Evolutionary conservation across 2,329 filamentous ascomycete genomes (phyloP).

Genomic region (Cercospora sojina): DNA sequence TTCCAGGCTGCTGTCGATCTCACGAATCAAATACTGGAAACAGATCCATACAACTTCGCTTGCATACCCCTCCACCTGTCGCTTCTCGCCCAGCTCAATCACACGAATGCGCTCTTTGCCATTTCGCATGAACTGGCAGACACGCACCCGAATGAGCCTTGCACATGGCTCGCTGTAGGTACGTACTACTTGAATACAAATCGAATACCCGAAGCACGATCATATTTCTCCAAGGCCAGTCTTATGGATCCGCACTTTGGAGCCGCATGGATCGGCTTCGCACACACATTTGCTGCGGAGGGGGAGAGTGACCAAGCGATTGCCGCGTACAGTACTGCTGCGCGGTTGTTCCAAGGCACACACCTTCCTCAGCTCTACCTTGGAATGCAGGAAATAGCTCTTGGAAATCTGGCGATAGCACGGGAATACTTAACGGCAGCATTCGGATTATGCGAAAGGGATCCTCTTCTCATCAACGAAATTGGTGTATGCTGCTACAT

Average conservation of each 20-base stretch:
- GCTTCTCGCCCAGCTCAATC: slow-evolving; percentile 80
- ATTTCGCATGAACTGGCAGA: slow-evolving; percentile 91
- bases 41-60: slow-evolving; percentile 84
- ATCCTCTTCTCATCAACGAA: slow-evolving; percentile 90
- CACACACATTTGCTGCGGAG: slow-evolving; percentile 95
- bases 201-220: slow-evolving; percentile 86
- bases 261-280: slow-evolving; percentile 97
- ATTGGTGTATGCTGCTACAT: slow-evolving; percentile 96
- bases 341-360: slow-evolving; percentile 91
- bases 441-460: slow-evolving; percentile 75
- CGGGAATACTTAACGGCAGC: slow-evolving; percentile 93
- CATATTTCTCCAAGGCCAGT: slow-evolving; percentile 95
- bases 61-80: slow-evolving; percentile 90
- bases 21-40: slow-evolving; percentile 76
- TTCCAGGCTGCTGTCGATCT: slow-evolving; percentile 84
- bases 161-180: slow-evolving; percentile 90
- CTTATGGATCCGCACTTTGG: slow-evolving; percentile 98
- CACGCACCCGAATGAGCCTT: slow-evolving; percentile 84
- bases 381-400: slow-evolving; percentile 95
- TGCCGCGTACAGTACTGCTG: slow-evolving; percentile 93
- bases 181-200: slow-evolving; percentile 89
- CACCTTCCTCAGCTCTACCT: slow-evolving; percentile 94
- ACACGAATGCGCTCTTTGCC: slow-evolving; percentile 86
- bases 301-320: slow-evolving; percentile 98
- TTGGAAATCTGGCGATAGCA: slow-evolving; percentile 91